phyloP scores from a whole-genome alignment of 805 yeast genomes.

The Sugiyamaella smithiae region DNA sequence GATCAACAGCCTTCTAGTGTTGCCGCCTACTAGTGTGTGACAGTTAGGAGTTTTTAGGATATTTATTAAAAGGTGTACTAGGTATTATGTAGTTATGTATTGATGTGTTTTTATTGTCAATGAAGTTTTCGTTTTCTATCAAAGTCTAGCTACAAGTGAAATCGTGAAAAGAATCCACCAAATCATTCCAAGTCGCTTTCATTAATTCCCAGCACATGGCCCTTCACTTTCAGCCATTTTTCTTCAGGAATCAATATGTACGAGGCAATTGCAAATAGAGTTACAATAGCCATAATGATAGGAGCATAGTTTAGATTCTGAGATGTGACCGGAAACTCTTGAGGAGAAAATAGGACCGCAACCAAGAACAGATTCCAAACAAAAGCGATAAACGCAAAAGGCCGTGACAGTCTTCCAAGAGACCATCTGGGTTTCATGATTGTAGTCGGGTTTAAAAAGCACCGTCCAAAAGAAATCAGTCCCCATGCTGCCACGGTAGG shows the following conservation, averaged over 20 bases:
- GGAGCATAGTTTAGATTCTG: slow-evolving; percentile 25
- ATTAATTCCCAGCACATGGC: not conserved
- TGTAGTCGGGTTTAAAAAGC: slow-evolving; percentile 14
- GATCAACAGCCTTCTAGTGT: slow-evolving; percentile 12
- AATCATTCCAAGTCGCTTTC: not conserved
- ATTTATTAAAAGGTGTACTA: slow-evolving; percentile 4
- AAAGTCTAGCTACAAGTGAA: no score
- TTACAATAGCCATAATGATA: slow-evolving; percentile 22
- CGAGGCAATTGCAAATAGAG: slow-evolving; percentile 22
- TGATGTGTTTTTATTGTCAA: not conserved
- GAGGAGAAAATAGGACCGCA: slow-evolving; percentile 24
- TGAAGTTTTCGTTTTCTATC: not conserved
- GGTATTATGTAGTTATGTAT: no score
- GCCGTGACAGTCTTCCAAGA: slow-evolving; percentile 23
- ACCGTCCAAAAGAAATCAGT: slow-evolving; percentile 23
- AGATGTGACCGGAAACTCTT: slow-evolving; percentile 24
- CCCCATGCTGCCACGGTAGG: slow-evolving; percentile 26
- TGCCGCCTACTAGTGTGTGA: slow-evolving; percentile 16
- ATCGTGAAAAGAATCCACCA: no score
- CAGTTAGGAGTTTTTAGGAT: not conserved
- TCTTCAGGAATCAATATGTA: slow-evolving; percentile 20
- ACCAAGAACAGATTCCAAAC: slow-evolving; percentile 22
- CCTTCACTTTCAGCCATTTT: slow-evolving; percentile 21
- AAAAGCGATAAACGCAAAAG: slow-evolving; percentile 20
- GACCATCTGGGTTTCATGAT: slow-evolving; percentile 17